Conservation (phyloP, 192 early-diverging fungal genomes). For the Gamsiella multidivaricata region DNA sequence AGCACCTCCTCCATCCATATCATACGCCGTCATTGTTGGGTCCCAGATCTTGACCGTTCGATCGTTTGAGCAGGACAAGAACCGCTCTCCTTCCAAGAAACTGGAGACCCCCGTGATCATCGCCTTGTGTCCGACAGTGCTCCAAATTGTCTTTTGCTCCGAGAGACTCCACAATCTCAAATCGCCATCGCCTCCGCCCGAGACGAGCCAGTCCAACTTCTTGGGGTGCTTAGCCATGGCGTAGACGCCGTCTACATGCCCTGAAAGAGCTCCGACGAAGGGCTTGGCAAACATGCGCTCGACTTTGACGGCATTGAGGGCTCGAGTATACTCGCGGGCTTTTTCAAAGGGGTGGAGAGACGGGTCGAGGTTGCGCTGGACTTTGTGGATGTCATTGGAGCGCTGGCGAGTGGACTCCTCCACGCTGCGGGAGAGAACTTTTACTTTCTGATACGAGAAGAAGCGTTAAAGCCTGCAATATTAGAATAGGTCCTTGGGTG, state of each 20-base stretch:
- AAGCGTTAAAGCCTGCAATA: too few species aligned
- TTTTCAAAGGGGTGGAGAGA: constrained; percentile 93
- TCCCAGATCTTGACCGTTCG: constrained; percentile 96
- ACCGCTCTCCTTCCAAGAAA: constrained; percentile 73
- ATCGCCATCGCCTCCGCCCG: constrained; percentile 96
- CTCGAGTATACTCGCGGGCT: constrained; percentile 94
- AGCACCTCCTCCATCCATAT: not conserved
- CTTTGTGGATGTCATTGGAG: constrained; percentile 85
- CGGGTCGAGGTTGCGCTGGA: constrained; percentile 91
- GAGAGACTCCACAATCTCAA: constrained; percentile 91
- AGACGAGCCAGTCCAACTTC: constrained; percentile 82
- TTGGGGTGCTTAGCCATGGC: constrained; percentile 94
- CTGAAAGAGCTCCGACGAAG: constrained; percentile 88
- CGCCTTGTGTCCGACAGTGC: constrained; percentile 79
- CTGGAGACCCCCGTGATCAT: constrained; percentile 88
- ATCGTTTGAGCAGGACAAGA: constrained; percentile 94
- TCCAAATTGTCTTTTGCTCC: constrained; percentile 82
- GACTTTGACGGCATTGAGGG: constrained; percentile 92
- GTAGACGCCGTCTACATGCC: constrained; percentile 97
- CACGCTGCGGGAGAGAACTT: constrained; percentile 87
- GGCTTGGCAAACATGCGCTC: constrained; percentile 98
- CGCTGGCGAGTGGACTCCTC: constrained; percentile 85
- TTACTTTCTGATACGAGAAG: constrained; percentile 85
- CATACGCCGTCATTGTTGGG: constrained; percentile 62
- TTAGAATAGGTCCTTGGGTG: too few species aligned